These are phyloP conservation scores for Hydnomerulius pinastri DNA, from an alignment of 768 basidiomycete species.

Conservation along the genomic window DNA sequence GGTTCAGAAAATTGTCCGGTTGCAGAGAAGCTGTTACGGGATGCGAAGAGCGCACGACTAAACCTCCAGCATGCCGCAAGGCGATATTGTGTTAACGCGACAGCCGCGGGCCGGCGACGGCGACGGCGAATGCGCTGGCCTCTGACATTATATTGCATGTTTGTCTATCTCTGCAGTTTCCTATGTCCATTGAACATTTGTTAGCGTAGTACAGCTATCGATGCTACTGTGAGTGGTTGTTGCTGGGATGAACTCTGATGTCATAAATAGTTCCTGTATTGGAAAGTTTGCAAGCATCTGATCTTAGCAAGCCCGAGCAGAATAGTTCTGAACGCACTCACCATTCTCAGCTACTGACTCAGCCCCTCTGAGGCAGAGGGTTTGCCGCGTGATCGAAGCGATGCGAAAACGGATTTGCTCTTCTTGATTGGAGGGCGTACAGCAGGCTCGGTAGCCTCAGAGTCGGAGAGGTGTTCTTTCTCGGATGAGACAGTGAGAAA, in stretches of 20 bases:
- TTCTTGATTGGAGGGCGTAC: conserved; percentile 12
- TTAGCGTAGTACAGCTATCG: no score
- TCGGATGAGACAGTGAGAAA: conserved; percentile 60
- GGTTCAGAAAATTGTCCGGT: conserved; percentile 3
- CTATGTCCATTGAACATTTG: no score
- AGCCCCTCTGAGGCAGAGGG: neutral
- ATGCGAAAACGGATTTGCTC: conserved; percentile 28
- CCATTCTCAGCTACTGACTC: neutral
- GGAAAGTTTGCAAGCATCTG: neutral
- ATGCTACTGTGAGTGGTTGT: no score
- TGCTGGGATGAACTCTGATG: no score
- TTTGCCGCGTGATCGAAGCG: conserved; percentile 21
- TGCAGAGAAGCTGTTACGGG: neutral
- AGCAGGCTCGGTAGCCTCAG: conserved; percentile 8
- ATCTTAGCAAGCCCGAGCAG: neutral
- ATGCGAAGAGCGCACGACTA: no score
- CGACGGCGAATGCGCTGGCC: no score
- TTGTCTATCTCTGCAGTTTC: no score
- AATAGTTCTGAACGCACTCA: neutral
- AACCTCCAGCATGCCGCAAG: no score
- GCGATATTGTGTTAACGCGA: no score
- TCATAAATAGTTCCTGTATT: conserved; percentile 3
- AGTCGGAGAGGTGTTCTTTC: conserved; percentile 34
- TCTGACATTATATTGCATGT: no score
- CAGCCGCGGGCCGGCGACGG: no score